Evolutionary conservation across 176 grass and related monocot species (phyloP).

Genomic region (Zoysia pacifica): DNA sequence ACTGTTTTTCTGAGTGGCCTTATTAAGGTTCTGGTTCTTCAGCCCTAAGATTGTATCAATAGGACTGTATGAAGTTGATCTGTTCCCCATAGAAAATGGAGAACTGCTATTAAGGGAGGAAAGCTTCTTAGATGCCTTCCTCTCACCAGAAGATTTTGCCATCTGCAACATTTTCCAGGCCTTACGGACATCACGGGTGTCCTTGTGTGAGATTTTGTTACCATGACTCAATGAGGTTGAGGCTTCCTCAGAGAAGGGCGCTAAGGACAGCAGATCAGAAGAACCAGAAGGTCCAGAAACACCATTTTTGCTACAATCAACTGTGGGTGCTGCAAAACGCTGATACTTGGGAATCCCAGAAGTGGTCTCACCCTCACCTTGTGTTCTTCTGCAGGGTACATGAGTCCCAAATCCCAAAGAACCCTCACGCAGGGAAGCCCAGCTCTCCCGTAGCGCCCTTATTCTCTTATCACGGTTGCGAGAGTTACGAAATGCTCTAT

Average conservation of each 20-base stretch:
- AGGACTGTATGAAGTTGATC: constrained; percentile 43
- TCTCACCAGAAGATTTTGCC: constrained; percentile 48
- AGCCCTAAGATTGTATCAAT: constrained; percentile 37
- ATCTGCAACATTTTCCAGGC: constrained; percentile 85
- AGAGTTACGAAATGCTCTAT: constrained; percentile 51
- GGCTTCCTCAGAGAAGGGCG: background rate
- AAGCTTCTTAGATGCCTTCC: constrained; percentile 39
- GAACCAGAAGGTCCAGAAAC: background rate
- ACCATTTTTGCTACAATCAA: background rate
- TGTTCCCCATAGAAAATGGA: constrained; percentile 51
- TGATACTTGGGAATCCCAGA: background rate
- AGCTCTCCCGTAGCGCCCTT: constrained; percentile 55
- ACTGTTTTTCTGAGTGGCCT: constrained; percentile 6
- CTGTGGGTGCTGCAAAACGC: background rate
- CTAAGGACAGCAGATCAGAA: constrained; percentile 15
- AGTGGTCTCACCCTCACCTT: background rate
- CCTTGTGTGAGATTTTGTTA: constrained; percentile 21
- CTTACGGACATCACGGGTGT: constrained; percentile 43
- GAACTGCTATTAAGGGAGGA: constrained; percentile 9
- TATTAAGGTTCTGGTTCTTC: constrained; percentile 13
- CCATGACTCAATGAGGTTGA: constrained; percentile 5
- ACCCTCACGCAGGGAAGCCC: constrained; percentile 58
- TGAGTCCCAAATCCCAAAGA: constrained; percentile 49
- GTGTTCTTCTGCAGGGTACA: constrained; percentile 30
- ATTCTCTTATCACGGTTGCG: constrained; percentile 55